Conservation (phyloP, 306 rosid genomes). For the Oemleria cerasiformis region DNA sequence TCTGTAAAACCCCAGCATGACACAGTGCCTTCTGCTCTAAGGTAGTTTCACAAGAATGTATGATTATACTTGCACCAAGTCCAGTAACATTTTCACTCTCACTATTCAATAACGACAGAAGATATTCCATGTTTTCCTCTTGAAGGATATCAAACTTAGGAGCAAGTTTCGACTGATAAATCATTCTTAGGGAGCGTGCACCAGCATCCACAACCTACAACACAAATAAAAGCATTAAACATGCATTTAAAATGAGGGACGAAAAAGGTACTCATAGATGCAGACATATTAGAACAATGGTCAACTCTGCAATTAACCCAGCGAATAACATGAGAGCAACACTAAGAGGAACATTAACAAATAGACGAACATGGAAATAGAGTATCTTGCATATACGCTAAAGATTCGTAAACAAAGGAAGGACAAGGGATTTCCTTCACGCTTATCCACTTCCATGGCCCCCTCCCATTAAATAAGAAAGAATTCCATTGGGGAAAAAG, state of each 20-base stretch:
- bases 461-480: background rate
- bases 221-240: slow-evolving; percentile 14
- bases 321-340: background rate
- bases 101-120: slow-evolving; percentile 67
- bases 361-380: background rate
- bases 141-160: slow-evolving; percentile 74
- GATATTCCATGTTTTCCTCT: slow-evolving; percentile 59
- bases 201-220: slow-evolving; percentile 82
- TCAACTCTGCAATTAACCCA: slow-evolving; percentile 1
- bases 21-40: slow-evolving; percentile 63
- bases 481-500: background rate
- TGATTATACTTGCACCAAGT: slow-evolving; percentile 81
- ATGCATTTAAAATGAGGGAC: slow-evolving; percentile 10
- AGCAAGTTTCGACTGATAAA: slow-evolving; percentile 86
- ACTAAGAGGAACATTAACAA: background rate
- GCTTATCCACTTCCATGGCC: background rate
- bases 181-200: slow-evolving; percentile 86
- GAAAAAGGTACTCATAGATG: background rate
- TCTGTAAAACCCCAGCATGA: slow-evolving; percentile 60
- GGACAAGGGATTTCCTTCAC: background rate
- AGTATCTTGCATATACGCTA: background rate
- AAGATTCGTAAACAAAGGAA: background rate
- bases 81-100: slow-evolving; percentile 84
- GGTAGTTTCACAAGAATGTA: slow-evolving; percentile 70
- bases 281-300: background rate